Base-by-base conservation (phyloP, 192 early-diverging fungal genomes). In the Umbelopsis sp. region DNA sequence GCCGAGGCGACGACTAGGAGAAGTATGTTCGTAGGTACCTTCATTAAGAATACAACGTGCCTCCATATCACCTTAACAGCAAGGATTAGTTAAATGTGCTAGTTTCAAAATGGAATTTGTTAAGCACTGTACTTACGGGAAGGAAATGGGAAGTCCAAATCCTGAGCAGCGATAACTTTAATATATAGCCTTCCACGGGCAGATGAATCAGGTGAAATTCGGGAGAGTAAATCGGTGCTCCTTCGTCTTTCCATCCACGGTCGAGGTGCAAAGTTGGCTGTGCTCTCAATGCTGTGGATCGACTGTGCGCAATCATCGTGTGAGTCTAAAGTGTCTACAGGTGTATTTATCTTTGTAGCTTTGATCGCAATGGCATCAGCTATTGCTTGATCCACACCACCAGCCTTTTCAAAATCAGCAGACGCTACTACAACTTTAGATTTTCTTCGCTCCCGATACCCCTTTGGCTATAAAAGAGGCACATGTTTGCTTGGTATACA, bases 81-180 rank as follows among this genome's bases (percentile, higher is more conserved):
- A 32, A 45, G 17, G 16, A 47, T 65, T 14, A 29, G 2, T 32
- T 11, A 53, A n/a, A 53, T 1, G 24, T 10, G 14, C 12, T 17
- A 26, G 25, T 16, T 20, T 21, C 8, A 16, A 17, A 38, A 41
- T 45, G 9, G 52, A 2, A 3, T 0, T 2, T 29, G 2, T 41
- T 20, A 45, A 1, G 17, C 52, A 6, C 2, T 38, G 4, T 11
- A 20, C 41, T 71, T 54, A 76, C 74, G 41, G 14, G 70, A 24
- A n/a, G 41, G 45, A 49, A 76, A 65, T 7, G 74, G 69, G 29
- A 71, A 75, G 34, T 75, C 69, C 6, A 76, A 56, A 52, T 70
- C 54, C 45, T 71, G 49, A 32, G 68, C 69, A 17, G 68, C 74
- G 21, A 52, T 34, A n/a, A 76, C 65, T 45, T 56, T 70, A 21